Conservation (phyloP, 495 filamentous ascomycete species). For the Diplogelasinospora grovesii region DNA sequence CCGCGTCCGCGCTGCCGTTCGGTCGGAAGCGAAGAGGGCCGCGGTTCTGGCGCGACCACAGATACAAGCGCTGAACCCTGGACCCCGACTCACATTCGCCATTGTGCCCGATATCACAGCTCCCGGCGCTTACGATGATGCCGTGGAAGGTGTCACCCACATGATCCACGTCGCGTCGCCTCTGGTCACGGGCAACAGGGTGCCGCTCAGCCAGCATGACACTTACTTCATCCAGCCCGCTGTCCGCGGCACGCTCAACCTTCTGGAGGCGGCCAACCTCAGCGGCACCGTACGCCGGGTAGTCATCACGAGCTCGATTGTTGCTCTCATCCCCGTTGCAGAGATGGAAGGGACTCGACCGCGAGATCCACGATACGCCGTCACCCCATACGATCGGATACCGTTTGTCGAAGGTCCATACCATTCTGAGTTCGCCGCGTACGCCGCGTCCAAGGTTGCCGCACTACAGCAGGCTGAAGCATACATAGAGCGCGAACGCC, state of each 20-base stretch:
- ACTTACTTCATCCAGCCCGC: slow-evolving; percentile 65
- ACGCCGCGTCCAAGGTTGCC: slow-evolving; percentile 35
- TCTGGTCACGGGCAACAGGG: slow-evolving; percentile 47
- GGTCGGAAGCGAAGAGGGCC: slow-evolving; percentile 27
- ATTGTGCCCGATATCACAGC: slow-evolving; percentile 43
- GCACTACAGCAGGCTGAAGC: slow-evolving; percentile 37
- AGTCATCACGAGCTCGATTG: slow-evolving; percentile 42
- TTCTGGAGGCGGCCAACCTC: slow-evolving; percentile 59
- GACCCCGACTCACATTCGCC: slow-evolving; percentile 29
- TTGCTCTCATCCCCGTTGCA: slow-evolving; percentile 23
- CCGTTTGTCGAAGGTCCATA: slow-evolving; percentile 30
- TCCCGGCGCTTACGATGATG: slow-evolving; percentile 38
- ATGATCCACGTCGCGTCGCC: slow-evolving; percentile 51
- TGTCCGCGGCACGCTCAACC: slow-evolving; percentile 65
- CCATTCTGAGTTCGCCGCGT: slow-evolving; percentile 28
- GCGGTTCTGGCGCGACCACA: slow-evolving; percentile 21
- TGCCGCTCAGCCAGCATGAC: slow-evolving; percentile 34
- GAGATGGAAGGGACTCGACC: slow-evolving; percentile 17
- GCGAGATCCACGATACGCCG: slow-evolving; percentile 6
- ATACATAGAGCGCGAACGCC: slow-evolving; percentile 34
- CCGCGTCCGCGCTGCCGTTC: slow-evolving; percentile 42
- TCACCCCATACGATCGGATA: slow-evolving; percentile 21
- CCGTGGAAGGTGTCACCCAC: slow-evolving; percentile 39
- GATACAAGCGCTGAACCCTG: slow-evolving; percentile 22
- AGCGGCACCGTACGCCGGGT: slow-evolving; percentile 61